phyloP scores from a whole-genome alignment of 1,139 yeast genomes.

The Trichomonascaceae sp. region DNA sequence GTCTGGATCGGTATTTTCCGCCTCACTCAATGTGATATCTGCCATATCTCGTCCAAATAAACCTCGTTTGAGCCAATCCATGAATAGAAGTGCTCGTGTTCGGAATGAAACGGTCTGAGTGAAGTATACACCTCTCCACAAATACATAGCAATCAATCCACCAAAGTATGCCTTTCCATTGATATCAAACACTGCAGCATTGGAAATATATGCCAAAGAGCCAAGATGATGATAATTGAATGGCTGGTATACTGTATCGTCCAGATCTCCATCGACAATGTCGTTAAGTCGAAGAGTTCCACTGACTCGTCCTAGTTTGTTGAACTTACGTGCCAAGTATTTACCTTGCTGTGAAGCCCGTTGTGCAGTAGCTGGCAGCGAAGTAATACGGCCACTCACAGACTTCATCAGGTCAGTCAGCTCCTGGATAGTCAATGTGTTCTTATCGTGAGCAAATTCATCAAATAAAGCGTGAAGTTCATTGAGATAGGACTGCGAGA shows the following conservation, averaged over 20 bases:
- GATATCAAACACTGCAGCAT: constrained; percentile 58
- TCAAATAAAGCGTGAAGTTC: constrained; percentile 46
- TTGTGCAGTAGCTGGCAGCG: constrained; percentile 65
- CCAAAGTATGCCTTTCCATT: constrained; percentile 53
- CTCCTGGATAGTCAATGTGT: constrained; percentile 43
- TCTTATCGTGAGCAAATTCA: constrained; percentile 41
- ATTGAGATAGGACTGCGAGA: constrained; percentile 49
- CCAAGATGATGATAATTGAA: constrained; percentile 56
- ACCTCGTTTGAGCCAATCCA: constrained; percentile 62
- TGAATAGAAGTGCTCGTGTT: constrained; percentile 50
- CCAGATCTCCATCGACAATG: constrained; percentile 45
- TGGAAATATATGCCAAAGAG: constrained; percentile 57
- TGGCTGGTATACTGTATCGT: constrained; percentile 48
- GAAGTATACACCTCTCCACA: constrained; percentile 63
- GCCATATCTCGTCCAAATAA: constrained; percentile 54
- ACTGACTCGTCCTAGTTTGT: constrained; percentile 38
- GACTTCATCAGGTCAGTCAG: constrained; percentile 43
- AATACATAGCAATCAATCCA: constrained; percentile 57
- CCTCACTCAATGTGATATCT: constrained; percentile 23
- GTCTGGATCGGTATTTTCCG: background rate
- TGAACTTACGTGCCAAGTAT: constrained; percentile 51
- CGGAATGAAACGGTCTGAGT: constrained; percentile 57
- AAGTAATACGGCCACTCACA: constrained; percentile 54
- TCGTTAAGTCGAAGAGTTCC: constrained; percentile 37
- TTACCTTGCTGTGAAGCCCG: constrained; percentile 61